These are phyloP conservation scores for Trypanosoma brucei DNA, from an alignment of 208 protist genomes.

Conservation along the genomic window DNA sequence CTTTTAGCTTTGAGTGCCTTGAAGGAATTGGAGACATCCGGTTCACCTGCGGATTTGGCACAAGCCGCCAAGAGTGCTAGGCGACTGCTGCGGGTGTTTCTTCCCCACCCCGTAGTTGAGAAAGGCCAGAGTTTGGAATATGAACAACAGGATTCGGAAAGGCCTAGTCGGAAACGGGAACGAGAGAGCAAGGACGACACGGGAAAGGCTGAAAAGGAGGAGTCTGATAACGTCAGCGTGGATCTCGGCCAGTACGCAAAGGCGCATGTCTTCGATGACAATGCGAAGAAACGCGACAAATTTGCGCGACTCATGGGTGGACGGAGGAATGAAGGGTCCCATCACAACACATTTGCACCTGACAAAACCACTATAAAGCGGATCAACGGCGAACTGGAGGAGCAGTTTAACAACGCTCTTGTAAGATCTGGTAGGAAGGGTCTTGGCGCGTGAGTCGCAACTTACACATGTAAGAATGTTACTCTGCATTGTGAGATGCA, in stretches of 20 bases:
- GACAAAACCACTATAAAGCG: constrained; percentile 30
- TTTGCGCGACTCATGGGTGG: constrained; percentile 84
- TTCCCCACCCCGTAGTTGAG: neutral
- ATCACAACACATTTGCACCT: constrained; percentile 43
- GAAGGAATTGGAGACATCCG: constrained; percentile 31
- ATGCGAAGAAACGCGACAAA: constrained; percentile 53
- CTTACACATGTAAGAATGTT: neutral
- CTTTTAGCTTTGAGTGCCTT: constrained; percentile 39
- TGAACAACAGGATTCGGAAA: constrained; percentile 1
- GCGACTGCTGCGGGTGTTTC: constrained; percentile 32
- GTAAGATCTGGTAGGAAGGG: constrained; percentile 67
- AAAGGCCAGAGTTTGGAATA: constrained; percentile 5
- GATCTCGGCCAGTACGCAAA: constrained; percentile 74
- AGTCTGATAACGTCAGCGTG: constrained; percentile 9
- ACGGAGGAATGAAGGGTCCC: constrained; percentile 28
- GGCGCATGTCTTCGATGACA: constrained; percentile 43
- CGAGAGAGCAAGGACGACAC: neutral
- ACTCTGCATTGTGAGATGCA: too few relatives aligned
- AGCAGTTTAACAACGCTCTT: constrained; percentile 59
- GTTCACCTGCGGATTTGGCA: constrained; percentile 7
- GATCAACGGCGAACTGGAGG: constrained; percentile 64
- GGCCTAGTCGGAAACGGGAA: constrained; percentile 1
- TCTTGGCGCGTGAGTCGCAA: constrained; percentile 48
- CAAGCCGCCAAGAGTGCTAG: constrained; percentile 37
- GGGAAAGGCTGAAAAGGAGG: neutral